Percentiles rank a stretch among this genome's conserved stretches.
phyloP scores from a whole-genome alignment of 2,329 filamentous ascomycete species.

The Fusarium vanettenii region DNA sequence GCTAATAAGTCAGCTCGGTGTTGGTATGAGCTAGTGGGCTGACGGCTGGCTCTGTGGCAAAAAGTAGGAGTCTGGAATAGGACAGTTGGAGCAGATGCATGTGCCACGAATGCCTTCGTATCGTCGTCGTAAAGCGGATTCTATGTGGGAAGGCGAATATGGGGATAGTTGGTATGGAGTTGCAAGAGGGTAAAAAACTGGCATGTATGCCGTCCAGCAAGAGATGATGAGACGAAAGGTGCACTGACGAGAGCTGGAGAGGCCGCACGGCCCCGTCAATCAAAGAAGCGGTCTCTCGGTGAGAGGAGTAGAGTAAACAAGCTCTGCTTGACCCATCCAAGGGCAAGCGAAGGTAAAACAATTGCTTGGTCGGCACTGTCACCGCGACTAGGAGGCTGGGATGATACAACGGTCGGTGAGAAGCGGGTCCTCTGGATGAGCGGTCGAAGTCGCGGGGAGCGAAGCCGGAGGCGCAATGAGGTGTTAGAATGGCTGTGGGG shows the following conservation, averaged over 20 bases:
- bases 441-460: slow-evolving; percentile 35
- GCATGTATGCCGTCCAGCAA: slow-evolving; percentile 29
- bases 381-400: slow-evolving; percentile 38
- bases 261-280: slow-evolving; percentile 28
- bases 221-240: slow-evolving; percentile 28
- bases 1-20: slow-evolving; percentile 13
- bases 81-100: slow-evolving; percentile 30
- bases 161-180: slow-evolving; percentile 27
- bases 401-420: slow-evolving; percentile 40
- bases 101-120: slow-evolving; percentile 30
- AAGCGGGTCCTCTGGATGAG: slow-evolving; percentile 42
- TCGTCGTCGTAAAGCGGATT: slow-evolving; percentile 22
- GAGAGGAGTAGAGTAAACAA: slow-evolving; percentile 27
- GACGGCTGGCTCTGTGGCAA: slow-evolving; percentile 22
- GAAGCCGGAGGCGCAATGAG: slow-evolving; percentile 32
- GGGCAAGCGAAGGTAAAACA: slow-evolving; percentile 23
- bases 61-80: slow-evolving; percentile 17
- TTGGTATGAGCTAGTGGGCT: slow-evolving; percentile 18
- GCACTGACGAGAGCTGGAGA: slow-evolving; percentile 25
- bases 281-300: slow-evolving; percentile 23
- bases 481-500: slow-evolving; percentile 19
- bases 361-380: slow-evolving; percentile 32
- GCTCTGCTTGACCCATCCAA: slow-evolving; percentile 29
- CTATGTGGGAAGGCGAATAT: slow-evolving; percentile 9
- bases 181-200: slow-evolving; percentile 24